Evolutionary conservation across 495 filamentous ascomycete genomes (phyloP).

Genomic region (Aspergillus bridgeri): DNA sequence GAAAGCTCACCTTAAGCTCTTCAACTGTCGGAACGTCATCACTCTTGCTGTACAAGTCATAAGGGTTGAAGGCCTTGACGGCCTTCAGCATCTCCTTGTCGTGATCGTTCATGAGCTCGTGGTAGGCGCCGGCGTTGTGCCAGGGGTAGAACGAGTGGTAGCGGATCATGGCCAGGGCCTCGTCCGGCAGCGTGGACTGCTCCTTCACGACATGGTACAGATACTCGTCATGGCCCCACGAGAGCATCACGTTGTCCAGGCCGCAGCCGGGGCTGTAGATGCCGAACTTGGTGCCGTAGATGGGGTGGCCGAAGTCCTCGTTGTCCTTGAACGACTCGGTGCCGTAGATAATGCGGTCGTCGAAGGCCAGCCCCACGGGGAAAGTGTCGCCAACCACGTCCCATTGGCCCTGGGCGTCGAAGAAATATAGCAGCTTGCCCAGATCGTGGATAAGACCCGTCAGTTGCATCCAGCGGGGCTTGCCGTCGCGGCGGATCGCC

Average conservation of each 20-base stretch:
- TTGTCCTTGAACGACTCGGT: conserved; percentile 69
- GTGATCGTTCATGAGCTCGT: conserved; percentile 74
- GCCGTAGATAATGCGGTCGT: conserved; percentile 70
- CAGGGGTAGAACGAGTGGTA: conserved; percentile 91
- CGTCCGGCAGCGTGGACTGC: conserved; percentile 69
- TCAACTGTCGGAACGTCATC: conserved; percentile 72
- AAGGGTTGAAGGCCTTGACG: conserved; percentile 84
- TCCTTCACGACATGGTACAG: conserved; percentile 79
- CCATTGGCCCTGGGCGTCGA: conserved; percentile 80
- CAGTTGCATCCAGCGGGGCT: conserved; percentile 90
- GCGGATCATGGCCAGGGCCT: conserved; percentile 85
- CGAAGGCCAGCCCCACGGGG: conserved; percentile 83
- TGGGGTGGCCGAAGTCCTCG: conserved; percentile 59
- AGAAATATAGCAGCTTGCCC: conserved; percentile 85
- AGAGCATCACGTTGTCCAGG: conserved; percentile 79
- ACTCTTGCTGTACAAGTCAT: conserved; percentile 90
- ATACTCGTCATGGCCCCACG: conserved; percentile 92
- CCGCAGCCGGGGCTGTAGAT: conserved; percentile 78
- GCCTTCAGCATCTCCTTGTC: conserved; percentile 75
- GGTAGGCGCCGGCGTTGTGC: conserved; percentile 76
- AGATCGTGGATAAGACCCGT: conserved; percentile 87
- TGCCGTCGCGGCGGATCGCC: conserved; percentile 81
- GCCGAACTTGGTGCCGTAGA: conserved; percentile 70
- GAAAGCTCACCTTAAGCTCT: conserved; percentile 56
- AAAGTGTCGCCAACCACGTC: conserved; percentile 91